Conservation (phyloP, 768 basidiomycete species). For the Gymnopilus dilepis region DNA sequence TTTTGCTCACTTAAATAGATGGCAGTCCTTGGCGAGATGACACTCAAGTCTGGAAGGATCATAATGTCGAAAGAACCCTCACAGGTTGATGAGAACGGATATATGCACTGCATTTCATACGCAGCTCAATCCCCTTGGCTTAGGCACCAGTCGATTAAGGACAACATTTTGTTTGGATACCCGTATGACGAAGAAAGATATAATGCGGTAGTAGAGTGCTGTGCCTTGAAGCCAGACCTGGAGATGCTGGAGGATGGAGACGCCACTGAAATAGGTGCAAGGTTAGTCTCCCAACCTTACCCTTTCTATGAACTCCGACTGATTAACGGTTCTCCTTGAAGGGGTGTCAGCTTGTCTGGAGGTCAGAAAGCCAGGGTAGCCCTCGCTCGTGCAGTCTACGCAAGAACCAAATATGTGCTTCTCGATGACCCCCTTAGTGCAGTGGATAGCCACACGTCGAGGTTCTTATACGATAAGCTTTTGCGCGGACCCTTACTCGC, state of each 20-base stretch:
- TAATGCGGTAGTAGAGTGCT: slow-evolving; percentile 77
- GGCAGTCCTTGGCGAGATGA: slow-evolving; percentile 78
- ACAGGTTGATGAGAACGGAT: slow-evolving; percentile 61
- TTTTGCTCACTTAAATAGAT: slow-evolving; percentile 45
- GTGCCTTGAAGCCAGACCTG: slow-evolving; percentile 82
- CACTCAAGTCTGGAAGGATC: slow-evolving; percentile 51
- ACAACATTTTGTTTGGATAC: slow-evolving; percentile 83
- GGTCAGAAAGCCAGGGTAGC: slow-evolving; percentile 89
- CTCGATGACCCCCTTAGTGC: slow-evolving; percentile 85
- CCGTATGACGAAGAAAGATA: slow-evolving; percentile 78
- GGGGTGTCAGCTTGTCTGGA: slow-evolving; percentile 78
- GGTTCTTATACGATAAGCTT: slow-evolving; percentile 37
- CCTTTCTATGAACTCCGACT: slow-evolving; percentile 5
- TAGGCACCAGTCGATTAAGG: slow-evolving; percentile 73
- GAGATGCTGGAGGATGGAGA: slow-evolving; percentile 88
- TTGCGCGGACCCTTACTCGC: slow-evolving; percentile 36
- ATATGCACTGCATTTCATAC: slow-evolving; percentile 70
- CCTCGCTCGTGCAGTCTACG: slow-evolving; percentile 83
- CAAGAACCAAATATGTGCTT: slow-evolving; percentile 69
- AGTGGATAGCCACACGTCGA: slow-evolving; percentile 54
- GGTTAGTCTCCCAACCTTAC: slow-evolving; percentile 36
- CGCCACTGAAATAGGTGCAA: slow-evolving; percentile 80
- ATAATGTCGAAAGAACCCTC: slow-evolving; percentile 71
- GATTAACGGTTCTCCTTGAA: slow-evolving; percentile 25
- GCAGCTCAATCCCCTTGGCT: slow-evolving; percentile 77